Percentiles rank a stretch among this genome's conserved stretches.
These are phyloP conservation scores for Pestalotiopsis sp. DNA, from an alignment of 2,329 filamentous ascomycete species.

Conservation along the genomic window DNA sequence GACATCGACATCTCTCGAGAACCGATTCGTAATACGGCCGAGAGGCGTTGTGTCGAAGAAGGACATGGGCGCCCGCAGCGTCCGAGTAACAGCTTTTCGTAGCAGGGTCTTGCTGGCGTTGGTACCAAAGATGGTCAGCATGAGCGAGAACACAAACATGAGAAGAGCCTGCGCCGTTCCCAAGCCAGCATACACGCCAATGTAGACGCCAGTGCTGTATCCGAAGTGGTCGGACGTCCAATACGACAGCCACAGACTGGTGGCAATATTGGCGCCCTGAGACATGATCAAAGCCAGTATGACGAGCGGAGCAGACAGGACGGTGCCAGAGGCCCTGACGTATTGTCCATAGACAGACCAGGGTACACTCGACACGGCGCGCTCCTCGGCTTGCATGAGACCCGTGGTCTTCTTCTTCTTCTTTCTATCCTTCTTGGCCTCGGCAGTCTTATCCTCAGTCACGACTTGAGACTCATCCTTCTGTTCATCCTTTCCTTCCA, in stretches of 20 bases:
- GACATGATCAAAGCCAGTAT: conserved; percentile 67
- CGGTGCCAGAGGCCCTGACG: conserved; percentile 72
- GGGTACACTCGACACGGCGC: conserved; percentile 75
- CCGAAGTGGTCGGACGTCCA: conserved; percentile 84
- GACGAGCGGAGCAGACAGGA: conserved; percentile 69
- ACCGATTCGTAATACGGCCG: conserved; percentile 93
- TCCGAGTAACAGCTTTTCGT: conserved; percentile 75
- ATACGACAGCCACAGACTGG: conserved; percentile 89
- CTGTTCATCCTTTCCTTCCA: conserved; percentile 63
- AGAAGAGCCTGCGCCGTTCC: conserved; percentile 72
- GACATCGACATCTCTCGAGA: conserved; percentile 92
- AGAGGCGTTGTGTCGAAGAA: conserved; percentile 98
- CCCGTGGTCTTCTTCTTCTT: conserved; percentile 61
- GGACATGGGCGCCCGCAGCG: conserved; percentile 75
- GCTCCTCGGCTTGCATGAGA: conserved; percentile 72
- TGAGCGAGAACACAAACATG: conserved; percentile 80
- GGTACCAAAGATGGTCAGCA: conserved; percentile 79
- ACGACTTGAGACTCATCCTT: conserved; percentile 52
- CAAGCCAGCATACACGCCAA: conserved; percentile 71
- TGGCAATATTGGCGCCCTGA: conserved; percentile 84
- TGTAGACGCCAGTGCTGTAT: conserved; percentile 70
- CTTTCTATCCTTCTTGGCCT: conserved; percentile 47
- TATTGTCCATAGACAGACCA: conserved; percentile 83
- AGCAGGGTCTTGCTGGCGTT: conserved; percentile 82
- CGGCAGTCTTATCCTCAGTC: conserved; percentile 48